A percentile compares a stretch with the other conserved stretches of the same genome.
These are phyloP conservation scores for Auricularia sp. DNA, from an alignment of 768 basidiomycete genomes.

Conservation along the genomic window DNA sequence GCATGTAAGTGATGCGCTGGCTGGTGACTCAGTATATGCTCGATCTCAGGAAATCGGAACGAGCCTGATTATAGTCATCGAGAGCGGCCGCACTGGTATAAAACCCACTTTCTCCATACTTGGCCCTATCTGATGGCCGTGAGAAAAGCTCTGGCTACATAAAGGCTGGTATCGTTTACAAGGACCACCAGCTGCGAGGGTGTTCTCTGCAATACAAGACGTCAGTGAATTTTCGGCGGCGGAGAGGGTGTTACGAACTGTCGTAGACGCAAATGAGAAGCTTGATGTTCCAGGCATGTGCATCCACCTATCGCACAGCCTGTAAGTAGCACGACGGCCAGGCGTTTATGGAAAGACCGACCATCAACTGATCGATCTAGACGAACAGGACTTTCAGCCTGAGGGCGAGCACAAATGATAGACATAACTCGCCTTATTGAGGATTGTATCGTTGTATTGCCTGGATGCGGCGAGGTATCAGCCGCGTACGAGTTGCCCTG, in stretches of 20 bases:
- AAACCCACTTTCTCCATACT: not conserved
- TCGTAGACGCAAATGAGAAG: not conserved
- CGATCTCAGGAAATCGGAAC: not conserved
- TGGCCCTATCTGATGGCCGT: not conserved
- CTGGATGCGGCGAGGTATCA: not conserved
- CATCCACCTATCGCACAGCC: not conserved
- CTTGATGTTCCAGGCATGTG: not conserved
- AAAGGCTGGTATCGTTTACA: not conserved
- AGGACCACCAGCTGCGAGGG: not conserved
- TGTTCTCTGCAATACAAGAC: not conserved
- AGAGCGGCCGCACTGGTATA: not conserved
- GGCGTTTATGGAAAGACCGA: not conserved
- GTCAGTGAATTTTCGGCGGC: not conserved
- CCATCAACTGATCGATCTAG: slow-evolving; percentile 1
- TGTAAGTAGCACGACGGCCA: not conserved
- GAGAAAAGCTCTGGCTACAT: not conserved
- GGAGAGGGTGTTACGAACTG: not conserved
- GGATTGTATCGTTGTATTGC: slow-evolving; percentile 1
- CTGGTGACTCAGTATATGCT: not conserved
- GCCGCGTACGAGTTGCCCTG: not conserved
- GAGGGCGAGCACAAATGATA: not conserved
- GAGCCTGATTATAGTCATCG: not conserved
- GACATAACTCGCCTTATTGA: not conserved
- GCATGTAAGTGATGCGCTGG: slow-evolving; percentile 1
- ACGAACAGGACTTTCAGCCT: not conserved